Evolutionary conservation across 495 filamentous ascomycete genomes (phyloP), one percentile per base, ranked within the genome.

Genomic region (Talaromyces wortmannii): DNA sequence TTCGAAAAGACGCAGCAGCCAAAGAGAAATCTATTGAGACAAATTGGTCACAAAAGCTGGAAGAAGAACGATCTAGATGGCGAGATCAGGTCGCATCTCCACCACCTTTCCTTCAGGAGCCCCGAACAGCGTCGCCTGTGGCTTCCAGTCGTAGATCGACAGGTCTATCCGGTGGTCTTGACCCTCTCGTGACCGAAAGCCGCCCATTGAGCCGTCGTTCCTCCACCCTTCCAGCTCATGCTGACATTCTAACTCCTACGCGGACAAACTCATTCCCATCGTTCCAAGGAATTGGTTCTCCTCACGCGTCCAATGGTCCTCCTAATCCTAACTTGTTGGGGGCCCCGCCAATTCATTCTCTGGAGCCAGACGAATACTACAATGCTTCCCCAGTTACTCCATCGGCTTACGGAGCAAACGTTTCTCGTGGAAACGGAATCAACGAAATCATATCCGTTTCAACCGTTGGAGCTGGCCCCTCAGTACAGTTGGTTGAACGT

Each of bases 401-500:
- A 4, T 85, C 84, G 30, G 72, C 71, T 5, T 73, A 69, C 47
- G 73, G 72, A 17, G 69, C 64, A 7, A 61, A 61, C 18, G 61
- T 62, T 43, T 66, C 75, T 0, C 83, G 84, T 52, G 83, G 87
- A 15, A 45, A 53, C 13, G 52, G 52, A 3, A 80, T 92, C 61
- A 88, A 92, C 60, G 92, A 97, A 60, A 86, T 97, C 66, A 80
- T 95, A 31, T 94, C 89, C 12, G 90, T 89, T 15, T 94, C 89
- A 3, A 95, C 94, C 6, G 83, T 88, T 16, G 91, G 84, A 6
- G 90, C 94, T 0, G 94, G 94, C 0, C 94, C 94, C 4, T 92
- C 88, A 4, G 92, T 99, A 3, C 94, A 97, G 67, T 80, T 99
- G 0, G 91, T 99, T 5, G 94, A 97, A 69, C 87, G 95, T 45